A percentile compares a stretch with the other conserved stretches of the same genome.
phyloP scores from a whole-genome alignment of 257 asterid genomes.

The Fraxinus pennsylvanica region DNA sequence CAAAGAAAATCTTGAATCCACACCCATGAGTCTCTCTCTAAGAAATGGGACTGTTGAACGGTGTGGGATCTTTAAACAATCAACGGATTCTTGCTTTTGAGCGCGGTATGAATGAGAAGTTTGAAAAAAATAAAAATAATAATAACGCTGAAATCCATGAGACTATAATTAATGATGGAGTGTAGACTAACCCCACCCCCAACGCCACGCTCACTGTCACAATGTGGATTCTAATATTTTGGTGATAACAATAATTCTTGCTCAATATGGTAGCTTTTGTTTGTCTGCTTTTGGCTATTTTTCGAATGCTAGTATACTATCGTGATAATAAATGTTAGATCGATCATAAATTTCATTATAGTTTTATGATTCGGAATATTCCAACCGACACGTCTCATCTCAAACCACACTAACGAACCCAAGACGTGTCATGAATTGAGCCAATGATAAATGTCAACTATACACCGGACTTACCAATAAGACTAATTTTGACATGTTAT shows the following conservation, averaged over 20 bases:
- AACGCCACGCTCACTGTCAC: conserved; percentile 51
- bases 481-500: too few relatives aligned
- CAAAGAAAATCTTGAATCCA: conserved; percentile 18
- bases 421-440: too few relatives aligned
- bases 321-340: too few relatives aligned
- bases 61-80: conserved; percentile 37
- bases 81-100: conserved; percentile 75
- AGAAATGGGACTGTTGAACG: conserved; percentile 13
- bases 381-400: too few relatives aligned
- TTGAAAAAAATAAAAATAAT: conserved; percentile 47
- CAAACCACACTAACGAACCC: too few relatives aligned
- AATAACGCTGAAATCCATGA: conserved; percentile 88
- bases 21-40: conserved; percentile 6
- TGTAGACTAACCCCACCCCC: conserved; percentile 30
- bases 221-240: conserved; percentile 9
- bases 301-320: neutral
- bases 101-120: conserved; percentile 70
- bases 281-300: conserved; percentile 3
- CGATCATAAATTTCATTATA: too few relatives aligned
- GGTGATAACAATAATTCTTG: neutral
- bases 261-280: conserved; percentile 26
- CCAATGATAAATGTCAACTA: too few relatives aligned
- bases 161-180: conserved; percentile 50
- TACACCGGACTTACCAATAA: too few relatives aligned
- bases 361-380: too few relatives aligned